These are phyloP conservation scores for Peronospora destructor DNA, from an alignment of 352 stramenopile genomes.

Conservation along the genomic window DNA sequence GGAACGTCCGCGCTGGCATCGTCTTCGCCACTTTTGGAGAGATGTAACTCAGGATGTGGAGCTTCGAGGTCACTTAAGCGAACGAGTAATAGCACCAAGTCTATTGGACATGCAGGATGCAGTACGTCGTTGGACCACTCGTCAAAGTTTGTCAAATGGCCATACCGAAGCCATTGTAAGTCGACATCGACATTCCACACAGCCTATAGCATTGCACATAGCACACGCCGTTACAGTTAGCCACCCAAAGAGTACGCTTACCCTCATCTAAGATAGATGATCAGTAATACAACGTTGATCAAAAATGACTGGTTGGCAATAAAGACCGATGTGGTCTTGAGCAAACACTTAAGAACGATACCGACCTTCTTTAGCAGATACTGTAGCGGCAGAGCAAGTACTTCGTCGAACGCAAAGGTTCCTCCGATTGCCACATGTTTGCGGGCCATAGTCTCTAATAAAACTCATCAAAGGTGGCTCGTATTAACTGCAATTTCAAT, in stretches of 20 bases:
- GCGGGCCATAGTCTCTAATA: conserved; percentile 1
- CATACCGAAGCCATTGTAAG: conserved; percentile 56
- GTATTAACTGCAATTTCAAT: conserved; percentile 14
- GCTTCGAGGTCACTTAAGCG: conserved; percentile 49
- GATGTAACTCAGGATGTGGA: conserved; percentile 48
- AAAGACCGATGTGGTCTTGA: not conserved
- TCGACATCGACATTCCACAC: conserved; percentile 23
- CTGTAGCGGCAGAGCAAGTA: conserved; percentile 44
- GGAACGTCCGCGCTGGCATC: not conserved
- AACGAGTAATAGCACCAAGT: conserved; percentile 55
- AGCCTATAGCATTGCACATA: conserved; percentile 17
- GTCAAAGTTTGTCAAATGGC: conserved; percentile 30
- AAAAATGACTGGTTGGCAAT: not conserved
- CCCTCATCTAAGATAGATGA: too few relatives aligned
- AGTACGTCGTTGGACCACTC: conserved; percentile 25
- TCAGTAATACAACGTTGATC: not conserved
- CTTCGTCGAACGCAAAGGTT: conserved; percentile 55
- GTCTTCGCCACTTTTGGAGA: not conserved
- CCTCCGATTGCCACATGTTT: conserved; percentile 40
- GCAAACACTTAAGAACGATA: conserved; percentile 8
- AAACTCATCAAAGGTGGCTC: not conserved
- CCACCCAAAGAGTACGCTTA: too few relatives aligned
- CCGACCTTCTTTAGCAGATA: conserved; percentile 43
- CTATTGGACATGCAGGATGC: conserved; percentile 5
- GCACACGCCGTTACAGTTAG: not conserved